Percentiles rank a stretch among this genome's conserved stretches.
Evolutionary conservation across 805 yeast genomes (phyloP).

Genomic region (Candida taoyuanica): DNA sequence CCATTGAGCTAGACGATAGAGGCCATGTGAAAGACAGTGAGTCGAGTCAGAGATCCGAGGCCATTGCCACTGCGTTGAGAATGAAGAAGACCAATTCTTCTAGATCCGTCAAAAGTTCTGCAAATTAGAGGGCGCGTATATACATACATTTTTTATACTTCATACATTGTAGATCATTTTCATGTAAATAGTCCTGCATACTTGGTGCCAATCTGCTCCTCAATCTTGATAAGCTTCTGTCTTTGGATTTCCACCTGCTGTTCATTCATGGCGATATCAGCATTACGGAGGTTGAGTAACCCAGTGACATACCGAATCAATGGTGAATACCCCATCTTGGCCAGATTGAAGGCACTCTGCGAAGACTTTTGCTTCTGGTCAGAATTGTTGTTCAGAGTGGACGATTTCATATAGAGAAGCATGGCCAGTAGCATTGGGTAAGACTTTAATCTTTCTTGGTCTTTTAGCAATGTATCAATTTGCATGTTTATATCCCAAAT

Average conservation of each 20-base stretch:
- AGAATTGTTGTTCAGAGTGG: slow-evolving; percentile 24
- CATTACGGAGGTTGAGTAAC: slow-evolving; percentile 20
- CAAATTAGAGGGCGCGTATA: too few relatives aligned
- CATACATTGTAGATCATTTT: too few relatives aligned
- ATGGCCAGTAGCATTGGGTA: slow-evolving; percentile 22
- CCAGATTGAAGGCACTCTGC: slow-evolving; percentile 24
- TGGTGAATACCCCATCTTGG: slow-evolving; percentile 24
- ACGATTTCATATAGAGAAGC: slow-evolving; percentile 22
- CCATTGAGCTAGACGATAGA: slow-evolving; percentile 70
- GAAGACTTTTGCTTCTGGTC: slow-evolving; percentile 28
- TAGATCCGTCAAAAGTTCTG: slow-evolving; percentile 1
- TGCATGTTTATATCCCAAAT: slow-evolving; percentile 16
- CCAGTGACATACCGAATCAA: slow-evolving; percentile 25
- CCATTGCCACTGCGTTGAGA: slow-evolving; percentile 19
- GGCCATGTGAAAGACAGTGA: slow-evolving; percentile 55
- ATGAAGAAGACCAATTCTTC: slow-evolving; percentile 17
- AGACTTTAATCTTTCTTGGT: slow-evolving; percentile 17
- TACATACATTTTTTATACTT: too few relatives aligned
- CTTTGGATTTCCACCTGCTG: slow-evolving; percentile 25
- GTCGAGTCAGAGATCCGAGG: slow-evolving; percentile 35
- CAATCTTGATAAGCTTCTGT: slow-evolving; percentile 18
- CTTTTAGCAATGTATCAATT: slow-evolving; percentile 6
- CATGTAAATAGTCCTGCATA: slow-evolving; percentile 3
- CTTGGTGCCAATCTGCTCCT: slow-evolving; percentile 1
- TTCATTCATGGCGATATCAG: slow-evolving; percentile 22